Evolutionary conservation across 2,329 filamentous ascomycete genomes (phyloP).

Genomic region (Xylariales sp.): DNA sequence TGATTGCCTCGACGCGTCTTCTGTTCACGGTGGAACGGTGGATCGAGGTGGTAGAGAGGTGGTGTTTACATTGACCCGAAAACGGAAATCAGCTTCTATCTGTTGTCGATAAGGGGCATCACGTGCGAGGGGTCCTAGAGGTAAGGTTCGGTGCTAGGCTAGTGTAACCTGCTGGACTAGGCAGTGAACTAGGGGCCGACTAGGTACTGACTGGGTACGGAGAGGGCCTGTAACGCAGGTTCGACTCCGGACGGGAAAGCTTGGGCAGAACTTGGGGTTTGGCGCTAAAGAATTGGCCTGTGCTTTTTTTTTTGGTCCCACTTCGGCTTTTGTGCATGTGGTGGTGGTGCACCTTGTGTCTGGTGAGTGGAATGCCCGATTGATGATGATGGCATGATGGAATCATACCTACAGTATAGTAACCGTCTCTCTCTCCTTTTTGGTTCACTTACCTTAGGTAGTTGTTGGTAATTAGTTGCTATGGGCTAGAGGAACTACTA

Average conservation of each 20-base stretch:
- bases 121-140: slow-evolving; percentile 40
- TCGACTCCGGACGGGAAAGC: not conserved
- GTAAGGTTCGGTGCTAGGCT: not conserved
- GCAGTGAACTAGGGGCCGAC: too few species aligned
- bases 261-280: slow-evolving; percentile 8
- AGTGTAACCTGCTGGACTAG: slow-evolving; percentile 1
- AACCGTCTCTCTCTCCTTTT: too few species aligned
- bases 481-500: too few species aligned
- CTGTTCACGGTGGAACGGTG: slow-evolving; percentile 9
- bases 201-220: too few species aligned
- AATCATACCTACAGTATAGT: not conserved
- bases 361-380: not conserved
- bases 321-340: slow-evolving; percentile 3
- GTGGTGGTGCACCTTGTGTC: too few species aligned
- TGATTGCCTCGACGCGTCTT: slow-evolving; percentile 36
- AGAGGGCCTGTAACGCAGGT: too few species aligned
- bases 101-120: slow-evolving; percentile 44
- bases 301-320: slow-evolving; percentile 9
- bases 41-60: not conserved
- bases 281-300: slow-evolving; percentile 2
- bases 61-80: slow-evolving; percentile 46
- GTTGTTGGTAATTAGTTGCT: too few species aligned
- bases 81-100: slow-evolving; percentile 39
- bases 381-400: slow-evolving; percentile 10
- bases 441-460: too few species aligned